Evolutionary conservation across 2,329 filamentous ascomycete genomes (phyloP), one percentile per base, ranked within the genome.

Genomic region (Ustilaginoidea virens): DNA sequence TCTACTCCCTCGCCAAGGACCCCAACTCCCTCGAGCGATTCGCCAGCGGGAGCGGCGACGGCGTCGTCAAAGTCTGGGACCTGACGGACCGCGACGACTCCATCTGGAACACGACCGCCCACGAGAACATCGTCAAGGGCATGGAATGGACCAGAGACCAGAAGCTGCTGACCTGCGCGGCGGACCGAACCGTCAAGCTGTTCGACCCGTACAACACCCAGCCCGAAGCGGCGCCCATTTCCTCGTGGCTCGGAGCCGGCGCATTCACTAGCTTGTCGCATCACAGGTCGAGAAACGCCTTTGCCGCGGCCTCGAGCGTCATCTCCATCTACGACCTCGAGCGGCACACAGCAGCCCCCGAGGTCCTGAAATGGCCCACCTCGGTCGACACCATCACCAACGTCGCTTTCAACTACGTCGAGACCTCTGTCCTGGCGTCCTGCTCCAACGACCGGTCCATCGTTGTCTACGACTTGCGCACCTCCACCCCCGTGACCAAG

Each of bases 1-100:
- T 60, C 20, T 90, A 87, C 52, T 71, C 71, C 20, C 72, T 90
- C 51, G 77, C 79, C 34, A 85, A 85, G 51, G 82, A 90, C 42
- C 78, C 79, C 5, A 73, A 71, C 40, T 76, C 74, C 6, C 56
- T 87, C 16, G 69, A 82, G 42, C 63, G 75, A 33, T 70, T 86
- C 41, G 82, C 85, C 5, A 87, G 80, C 45, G 85, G 81, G 24
- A 83, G 78, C 40, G 86, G 86, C 38, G 90, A 98, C 52, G 87
- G 90, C 39, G 74, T 94, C 7, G 71, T 98, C 33, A 98, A 98
- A 56, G 79, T 90, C 19, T 92, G 85, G 85, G 78, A 92, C 30
- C 37, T 90, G 43, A 66, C 74, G 7, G 76, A 64, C 36, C 63
- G 71, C 32, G 73, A 79, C 17, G 78, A 90, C 48, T 65, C 77